Conservation (phyloP, 2,329 filamentous ascomycete species). For the Dothistroma septosporum region DNA sequence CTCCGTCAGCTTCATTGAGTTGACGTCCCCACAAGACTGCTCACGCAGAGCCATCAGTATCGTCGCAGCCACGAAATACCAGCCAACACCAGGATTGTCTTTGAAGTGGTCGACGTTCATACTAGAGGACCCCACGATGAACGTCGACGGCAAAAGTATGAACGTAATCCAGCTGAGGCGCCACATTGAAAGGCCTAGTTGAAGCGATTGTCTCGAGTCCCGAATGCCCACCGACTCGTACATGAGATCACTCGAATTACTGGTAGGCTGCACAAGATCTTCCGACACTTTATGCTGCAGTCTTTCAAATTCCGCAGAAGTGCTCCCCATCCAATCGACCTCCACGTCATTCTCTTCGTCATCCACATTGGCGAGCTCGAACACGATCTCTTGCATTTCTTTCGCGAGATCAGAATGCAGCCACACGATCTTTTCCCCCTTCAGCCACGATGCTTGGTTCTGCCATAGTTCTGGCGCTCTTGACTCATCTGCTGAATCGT, state of each 20-base stretch:
- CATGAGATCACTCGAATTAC: constrained; percentile 48
- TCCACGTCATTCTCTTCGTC: constrained; percentile 29
- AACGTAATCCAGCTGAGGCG: constrained; percentile 66
- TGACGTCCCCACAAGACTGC: not conserved
- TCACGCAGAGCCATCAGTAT: constrained; percentile 41
- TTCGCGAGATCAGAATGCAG: constrained; percentile 47
- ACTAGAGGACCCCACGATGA: constrained; percentile 48
- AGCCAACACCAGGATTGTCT: constrained; percentile 44
- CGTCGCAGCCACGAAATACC: constrained; percentile 47
- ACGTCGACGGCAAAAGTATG: constrained; percentile 63
- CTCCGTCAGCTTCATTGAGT: not conserved
- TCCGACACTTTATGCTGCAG: constrained; percentile 47
- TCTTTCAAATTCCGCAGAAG: constrained; percentile 43
- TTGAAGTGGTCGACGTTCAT: constrained; percentile 51
- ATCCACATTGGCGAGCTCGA: constrained; percentile 36
- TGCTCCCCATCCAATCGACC: constrained; percentile 41
- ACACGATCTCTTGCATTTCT: constrained; percentile 44
- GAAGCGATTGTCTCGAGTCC: constrained; percentile 48
- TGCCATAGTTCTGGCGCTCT: constrained; percentile 51
- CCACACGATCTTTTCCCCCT: constrained; percentile 50
- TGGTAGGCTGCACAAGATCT: constrained; percentile 50
- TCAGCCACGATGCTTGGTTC: constrained; percentile 50
- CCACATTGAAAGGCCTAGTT: constrained; percentile 49
- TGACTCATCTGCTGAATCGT: constrained; percentile 51
- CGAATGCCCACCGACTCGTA: constrained; percentile 53